These are phyloP conservation scores for Gnaphalium uliginosum DNA, from an alignment of 129 eudicot species.

Conservation along the genomic window DNA sequence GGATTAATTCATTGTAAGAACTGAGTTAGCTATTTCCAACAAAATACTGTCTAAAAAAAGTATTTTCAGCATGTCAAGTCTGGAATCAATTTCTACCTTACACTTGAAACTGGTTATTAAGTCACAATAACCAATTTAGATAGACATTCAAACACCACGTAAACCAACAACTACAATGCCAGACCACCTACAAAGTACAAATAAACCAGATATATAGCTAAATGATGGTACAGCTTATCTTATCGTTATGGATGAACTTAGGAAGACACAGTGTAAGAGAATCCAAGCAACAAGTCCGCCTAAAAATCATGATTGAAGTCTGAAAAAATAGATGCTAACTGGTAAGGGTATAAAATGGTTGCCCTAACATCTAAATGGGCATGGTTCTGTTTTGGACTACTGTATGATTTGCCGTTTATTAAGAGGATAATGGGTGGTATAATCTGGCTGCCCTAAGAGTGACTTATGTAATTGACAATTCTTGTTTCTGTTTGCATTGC, in stretches of 20 bases:
- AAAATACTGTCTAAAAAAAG: background rate
- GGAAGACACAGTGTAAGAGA: background rate
- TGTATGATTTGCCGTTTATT: background rate
- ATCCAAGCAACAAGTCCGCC: background rate
- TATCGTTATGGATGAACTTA: background rate
- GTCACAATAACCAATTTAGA: background rate
- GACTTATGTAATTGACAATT: background rate
- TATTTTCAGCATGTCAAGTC: background rate
- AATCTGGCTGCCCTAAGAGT: background rate
- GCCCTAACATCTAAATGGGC: background rate
- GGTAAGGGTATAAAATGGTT: background rate
- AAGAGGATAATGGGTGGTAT: background rate
- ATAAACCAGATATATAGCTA: background rate
- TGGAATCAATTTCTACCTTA: background rate
- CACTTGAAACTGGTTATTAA: too few relatives aligned
- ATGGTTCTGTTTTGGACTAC: background rate
- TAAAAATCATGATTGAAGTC: background rate
- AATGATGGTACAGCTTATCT: background rate
- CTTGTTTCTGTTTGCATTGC: background rate
- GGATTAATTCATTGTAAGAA: background rate
- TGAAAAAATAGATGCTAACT: too few relatives aligned
- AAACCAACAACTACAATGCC: background rate
- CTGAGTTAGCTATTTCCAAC: background rate
- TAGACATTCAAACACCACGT: background rate
- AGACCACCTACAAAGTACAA: background rate